Conservation (phyloP, 1,284 basidiomycete species). For the Rhodofomes roseus region DNA sequence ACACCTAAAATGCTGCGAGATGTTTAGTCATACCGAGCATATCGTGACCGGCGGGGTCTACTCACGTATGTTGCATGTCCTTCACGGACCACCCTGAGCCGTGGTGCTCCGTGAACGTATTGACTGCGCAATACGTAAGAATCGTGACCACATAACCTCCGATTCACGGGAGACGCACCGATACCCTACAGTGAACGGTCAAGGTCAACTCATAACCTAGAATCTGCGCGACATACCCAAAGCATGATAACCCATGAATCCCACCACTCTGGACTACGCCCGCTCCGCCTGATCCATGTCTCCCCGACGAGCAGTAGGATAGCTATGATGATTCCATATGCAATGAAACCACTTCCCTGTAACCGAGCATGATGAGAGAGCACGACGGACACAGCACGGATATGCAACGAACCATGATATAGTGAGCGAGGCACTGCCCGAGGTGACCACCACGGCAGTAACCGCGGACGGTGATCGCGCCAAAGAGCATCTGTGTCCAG, state of each 20-base stretch:
- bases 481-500: constrained; percentile 85
- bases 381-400: not conserved
- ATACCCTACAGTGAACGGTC: constrained; percentile 43
- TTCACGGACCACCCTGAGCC: constrained; percentile 83
- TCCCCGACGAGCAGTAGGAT: constrained; percentile 84
- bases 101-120: constrained; percentile 92
- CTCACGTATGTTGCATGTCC: constrained; percentile 92
- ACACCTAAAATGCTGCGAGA: constrained; percentile 37
- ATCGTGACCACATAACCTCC: not conserved
- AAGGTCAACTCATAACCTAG: not conserved
- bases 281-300: constrained; percentile 71
- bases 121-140: constrained; percentile 46
- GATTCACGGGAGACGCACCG: constrained; percentile 34
- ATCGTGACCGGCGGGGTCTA: constrained; percentile 7
- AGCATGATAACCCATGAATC: constrained; percentile 87
- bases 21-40: not conserved
- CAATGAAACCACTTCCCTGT: constrained; percentile 80
- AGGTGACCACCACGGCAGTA: constrained; percentile 72
- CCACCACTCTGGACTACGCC: constrained; percentile 85
- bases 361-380: not conserved
- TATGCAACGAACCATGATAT: constrained; percentile 66
- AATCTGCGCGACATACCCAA: constrained; percentile 56
- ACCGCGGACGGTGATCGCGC: constrained; percentile 58
- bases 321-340: constrained; percentile 82
- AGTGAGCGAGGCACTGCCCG: constrained; percentile 86